Evolutionary conservation across 2,329 filamentous ascomycete genomes (phyloP), one percentile per base, ranked within the genome.

Genomic region (Didymella glomerata): DNA sequence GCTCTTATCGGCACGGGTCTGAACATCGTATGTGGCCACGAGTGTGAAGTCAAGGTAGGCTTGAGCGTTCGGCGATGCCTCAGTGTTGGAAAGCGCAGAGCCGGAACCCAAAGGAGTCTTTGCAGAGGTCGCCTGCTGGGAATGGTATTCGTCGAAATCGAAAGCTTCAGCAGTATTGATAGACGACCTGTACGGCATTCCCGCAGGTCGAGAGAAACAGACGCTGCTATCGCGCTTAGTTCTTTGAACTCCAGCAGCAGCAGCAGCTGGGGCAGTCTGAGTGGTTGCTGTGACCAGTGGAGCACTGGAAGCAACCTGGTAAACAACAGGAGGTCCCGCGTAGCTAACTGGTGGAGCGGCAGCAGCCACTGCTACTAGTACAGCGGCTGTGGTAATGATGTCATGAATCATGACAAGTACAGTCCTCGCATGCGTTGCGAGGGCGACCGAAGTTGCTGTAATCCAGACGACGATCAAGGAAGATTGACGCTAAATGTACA

Each of bases 1-100:
- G 52, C 67, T 70, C 11, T 59, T 54, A 14, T 48, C 36, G 3
- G 51, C 51, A 27, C 51, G 48, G 11, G 36, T 54, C 20, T 54
- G 51, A 5, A 48, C 34, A 24, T 54, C 44, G 20, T 48, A 48
- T 42, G 25, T 54, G 30, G 16, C 44, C 34, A 54, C 24, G 4
- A 54, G 36, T 2, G 44, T 48, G 20, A 42, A 54, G 2, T 44
- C 51, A 20, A 42, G 34, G 20, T 54, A 48, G 4, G 44, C 44
- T 18, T 34, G 44, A n/a, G 44, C 51, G 18, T 54, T 54, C 2
- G 44, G 27, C 9, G 52, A 54, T 10, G 45, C 45, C 16, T 48
- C 36, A 2, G 28, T 54, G 38, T 54, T 48, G 20, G 36, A 16
- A n/a, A 54, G 44, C 45, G 36, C 36, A 34, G 38, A 32, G 10